Conservation (phyloP, 2,329 filamentous ascomycete genomes). For the Alternaria atra region DNA sequence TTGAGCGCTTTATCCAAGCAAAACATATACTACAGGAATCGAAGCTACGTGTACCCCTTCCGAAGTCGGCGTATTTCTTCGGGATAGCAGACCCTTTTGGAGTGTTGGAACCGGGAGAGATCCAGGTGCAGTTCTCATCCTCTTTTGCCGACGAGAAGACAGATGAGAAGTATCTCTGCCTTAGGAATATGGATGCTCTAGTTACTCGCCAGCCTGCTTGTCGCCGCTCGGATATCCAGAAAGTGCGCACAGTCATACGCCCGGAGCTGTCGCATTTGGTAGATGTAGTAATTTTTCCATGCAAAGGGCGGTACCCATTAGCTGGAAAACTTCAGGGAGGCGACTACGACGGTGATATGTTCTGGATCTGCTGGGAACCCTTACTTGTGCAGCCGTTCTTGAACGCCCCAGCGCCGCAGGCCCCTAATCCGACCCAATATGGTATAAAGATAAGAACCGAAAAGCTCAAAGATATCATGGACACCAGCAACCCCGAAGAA, state of each 20-base stretch:
- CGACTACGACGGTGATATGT: conserved; percentile 81
- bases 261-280: conserved; percentile 71
- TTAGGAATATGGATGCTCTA: conserved; percentile 68
- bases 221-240: conserved; percentile 76
- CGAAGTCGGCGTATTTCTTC: conserved; percentile 68
- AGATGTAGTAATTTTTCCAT: conserved; percentile 82
- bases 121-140: conserved; percentile 72
- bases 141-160: conserved; percentile 65
- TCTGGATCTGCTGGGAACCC: conserved; percentile 80
- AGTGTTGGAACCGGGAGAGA: conserved; percentile 69
- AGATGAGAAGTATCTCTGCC: conserved; percentile 61
- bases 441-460: conserved; percentile 61
- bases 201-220: conserved; percentile 76
- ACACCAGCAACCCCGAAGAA: conserved; percentile 28
- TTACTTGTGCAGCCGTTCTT: conserved; percentile 71
- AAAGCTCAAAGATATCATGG: conserved; percentile 58
- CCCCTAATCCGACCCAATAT: conserved; percentile 59
- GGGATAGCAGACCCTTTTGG: conserved; percentile 75
- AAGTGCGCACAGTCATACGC: conserved; percentile 60
- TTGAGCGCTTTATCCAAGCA: conserved; percentile 58
- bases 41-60: conserved; percentile 69
- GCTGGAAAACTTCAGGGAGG: conserved; percentile 79
- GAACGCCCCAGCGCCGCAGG: conserved; percentile 64
- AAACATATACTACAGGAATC: conserved; percentile 64
- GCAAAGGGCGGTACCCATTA: conserved; percentile 67